Evolutionary conservation across 352 stramenopile genomes (phyloP), one percentile per base, ranked within the genome.

Genomic region (Aphanomyces euteiches): DNA sequence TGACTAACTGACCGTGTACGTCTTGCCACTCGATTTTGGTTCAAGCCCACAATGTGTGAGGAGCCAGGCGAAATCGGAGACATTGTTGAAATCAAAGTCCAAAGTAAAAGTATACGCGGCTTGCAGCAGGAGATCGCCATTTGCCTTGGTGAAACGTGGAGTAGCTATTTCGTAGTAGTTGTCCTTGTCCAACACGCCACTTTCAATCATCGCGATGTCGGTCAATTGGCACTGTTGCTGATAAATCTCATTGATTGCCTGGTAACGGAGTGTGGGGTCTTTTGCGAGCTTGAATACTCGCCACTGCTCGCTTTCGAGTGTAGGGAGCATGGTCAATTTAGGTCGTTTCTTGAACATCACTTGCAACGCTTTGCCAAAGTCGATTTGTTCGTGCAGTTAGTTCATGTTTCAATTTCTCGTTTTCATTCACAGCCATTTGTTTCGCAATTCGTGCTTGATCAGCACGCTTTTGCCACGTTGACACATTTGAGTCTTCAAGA

Each of bases 291-390:
- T 47, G 34, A 56, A 56, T 13, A 69, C 34, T 3, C 37, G 17
- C 63, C 63, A 69, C 37, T 69, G 63, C 6, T 69, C 63, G 50
- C 13, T 56, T 7, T 69, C 63, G 37, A 69, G 63, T n/a, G 39
- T 54, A 10, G 63, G 63, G 8, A 69, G 50, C 6, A 56, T 47
- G 10, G 63, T 56, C 10, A 69, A 40, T 36, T 69, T 69, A 3
- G 63, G 63, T 19, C 63, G 47, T 28, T 69, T 69, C 50, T 69
- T 69, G 5, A 69, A 36, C 3, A 69, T 37, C 47, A 47, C 15
- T 37, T 69, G 37, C 8, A 69, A 47, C 37, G 63, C 37, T 34
- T 69, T 69, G 50, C 63, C 63, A 37, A 69, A 69, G 19, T 69
- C 63, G 50, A 69, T 69, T 36, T 69, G 63, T 19, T 57, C 50